A percentile compares a stretch with the other conserved stretches of the same genome.
Conservation (phyloP, 2,329 filamentous ascomycete species). For the Fusarium illudens region DNA sequence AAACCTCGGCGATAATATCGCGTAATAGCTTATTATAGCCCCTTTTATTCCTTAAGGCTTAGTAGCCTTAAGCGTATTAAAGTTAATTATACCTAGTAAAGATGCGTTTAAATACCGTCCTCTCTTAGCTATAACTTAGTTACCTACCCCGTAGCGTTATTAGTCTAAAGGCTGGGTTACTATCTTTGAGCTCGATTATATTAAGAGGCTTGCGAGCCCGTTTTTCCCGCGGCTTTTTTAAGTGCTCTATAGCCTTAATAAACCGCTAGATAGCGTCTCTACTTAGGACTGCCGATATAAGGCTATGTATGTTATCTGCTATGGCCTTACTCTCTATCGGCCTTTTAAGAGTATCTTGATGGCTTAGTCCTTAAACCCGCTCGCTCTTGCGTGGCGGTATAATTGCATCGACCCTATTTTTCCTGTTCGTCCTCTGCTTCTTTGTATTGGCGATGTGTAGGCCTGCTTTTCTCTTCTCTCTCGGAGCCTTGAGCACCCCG, state of each 20-base stretch:
- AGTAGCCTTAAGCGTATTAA: neutral
- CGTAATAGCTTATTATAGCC: neutral
- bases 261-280: neutral
- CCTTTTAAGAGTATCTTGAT: neutral
- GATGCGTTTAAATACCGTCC: neutral
- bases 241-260: neutral
- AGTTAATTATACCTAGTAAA: neutral
- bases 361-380: neutral
- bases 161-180: neutral
- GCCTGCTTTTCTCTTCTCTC: neutral
- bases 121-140: neutral
- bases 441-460: neutral
- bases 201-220: neutral
- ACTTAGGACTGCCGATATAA: neutral
- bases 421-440: neutral
- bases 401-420: neutral
- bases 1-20: neutral
- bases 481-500: neutral
- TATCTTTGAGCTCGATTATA: neutral
- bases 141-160: neutral
- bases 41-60: neutral
- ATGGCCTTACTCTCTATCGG: neutral
- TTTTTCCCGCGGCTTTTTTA: neutral
- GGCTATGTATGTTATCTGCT: neutral
- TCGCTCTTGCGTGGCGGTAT: neutral